Evolutionary conservation across 2,329 filamentous ascomycete genomes (phyloP).

Genomic region (Penicillium sp.): DNA sequence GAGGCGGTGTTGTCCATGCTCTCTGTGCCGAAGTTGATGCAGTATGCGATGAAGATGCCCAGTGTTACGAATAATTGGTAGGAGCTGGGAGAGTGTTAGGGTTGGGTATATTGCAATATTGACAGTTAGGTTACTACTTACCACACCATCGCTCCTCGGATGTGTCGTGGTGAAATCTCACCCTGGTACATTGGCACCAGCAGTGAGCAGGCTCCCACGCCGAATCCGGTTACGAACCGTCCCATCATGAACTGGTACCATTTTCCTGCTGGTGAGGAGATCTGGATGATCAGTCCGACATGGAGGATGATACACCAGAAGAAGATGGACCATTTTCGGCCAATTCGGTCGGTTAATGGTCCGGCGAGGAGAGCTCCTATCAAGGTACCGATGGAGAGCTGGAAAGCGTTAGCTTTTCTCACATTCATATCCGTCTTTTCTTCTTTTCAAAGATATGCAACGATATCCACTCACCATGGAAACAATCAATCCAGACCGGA

Average conservation of each 20-base stretch:
- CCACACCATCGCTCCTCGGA: constrained; percentile 48
- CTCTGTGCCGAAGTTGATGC: constrained; percentile 49
- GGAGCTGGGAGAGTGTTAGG: constrained; percentile 30
- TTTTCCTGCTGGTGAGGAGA: constrained; percentile 37
- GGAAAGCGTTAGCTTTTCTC: not conserved
- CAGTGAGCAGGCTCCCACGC: constrained; percentile 46
- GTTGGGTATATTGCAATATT: not conserved
- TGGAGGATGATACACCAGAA: constrained; percentile 44
- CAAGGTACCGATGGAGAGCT: constrained; percentile 46
- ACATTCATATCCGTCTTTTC: not conserved
- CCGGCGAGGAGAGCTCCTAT: constrained; percentile 44
- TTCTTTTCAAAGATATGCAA: not conserved
- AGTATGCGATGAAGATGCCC: constrained; percentile 49
- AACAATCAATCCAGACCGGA: constrained; percentile 46
- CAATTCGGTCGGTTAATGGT: constrained; percentile 44
- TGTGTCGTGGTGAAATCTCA: constrained; percentile 47
- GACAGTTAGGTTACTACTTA: constrained; percentile 8
- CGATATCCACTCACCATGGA: constrained; percentile 28
- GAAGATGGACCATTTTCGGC: constrained; percentile 45
- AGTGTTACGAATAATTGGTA: constrained; percentile 52
- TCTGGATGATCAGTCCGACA: constrained; percentile 47
- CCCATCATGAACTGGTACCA: constrained; percentile 48
- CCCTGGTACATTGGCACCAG: constrained; percentile 50
- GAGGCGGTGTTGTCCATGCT: constrained; percentile 42
- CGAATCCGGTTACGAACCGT: constrained; percentile 46